These are phyloP conservation scores for Eucalyptus fibrosa DNA, from an alignment of 345 rosid genomes.

Conservation along the genomic window DNA sequence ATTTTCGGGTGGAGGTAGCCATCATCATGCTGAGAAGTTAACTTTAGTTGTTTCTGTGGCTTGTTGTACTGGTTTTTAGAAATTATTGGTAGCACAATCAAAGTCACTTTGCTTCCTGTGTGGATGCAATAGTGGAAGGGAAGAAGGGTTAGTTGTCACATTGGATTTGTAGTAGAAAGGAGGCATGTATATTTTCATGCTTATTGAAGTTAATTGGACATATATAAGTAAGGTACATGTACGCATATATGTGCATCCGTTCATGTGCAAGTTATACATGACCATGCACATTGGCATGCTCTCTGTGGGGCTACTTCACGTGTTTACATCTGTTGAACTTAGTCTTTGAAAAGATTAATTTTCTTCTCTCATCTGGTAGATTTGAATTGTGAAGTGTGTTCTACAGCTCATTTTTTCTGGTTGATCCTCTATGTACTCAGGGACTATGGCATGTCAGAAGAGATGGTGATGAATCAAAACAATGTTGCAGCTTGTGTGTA, in stretches of 20 bases:
- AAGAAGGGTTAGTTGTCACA: background rate
- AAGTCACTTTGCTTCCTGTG: background rate
- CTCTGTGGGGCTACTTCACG: background rate
- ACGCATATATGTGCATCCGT: background rate
- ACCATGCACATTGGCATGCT: background rate
- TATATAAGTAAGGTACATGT: background rate
- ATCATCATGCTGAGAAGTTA: background rate
- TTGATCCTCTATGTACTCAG: constrained; percentile 14
- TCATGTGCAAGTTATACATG: background rate
- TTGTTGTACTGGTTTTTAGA: background rate
- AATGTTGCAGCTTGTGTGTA: constrained; percentile 37
- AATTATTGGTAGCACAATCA: background rate
- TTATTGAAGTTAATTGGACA: background rate
- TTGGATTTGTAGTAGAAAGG: background rate
- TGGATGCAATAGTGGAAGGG: background rate
- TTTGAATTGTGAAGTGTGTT: background rate
- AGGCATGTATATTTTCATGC: background rate
- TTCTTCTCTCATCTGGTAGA: background rate
- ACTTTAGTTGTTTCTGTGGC: background rate
- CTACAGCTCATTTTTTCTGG: background rate
- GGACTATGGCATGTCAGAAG: constrained; percentile 71
- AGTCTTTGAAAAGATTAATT: background rate
- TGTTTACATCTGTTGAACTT: background rate
- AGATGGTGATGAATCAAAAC: constrained; percentile 38
- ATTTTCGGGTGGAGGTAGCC: constrained; percentile 83